Conservation (phyloP, 441 rosid species). For the Erodium texanum region DNA sequence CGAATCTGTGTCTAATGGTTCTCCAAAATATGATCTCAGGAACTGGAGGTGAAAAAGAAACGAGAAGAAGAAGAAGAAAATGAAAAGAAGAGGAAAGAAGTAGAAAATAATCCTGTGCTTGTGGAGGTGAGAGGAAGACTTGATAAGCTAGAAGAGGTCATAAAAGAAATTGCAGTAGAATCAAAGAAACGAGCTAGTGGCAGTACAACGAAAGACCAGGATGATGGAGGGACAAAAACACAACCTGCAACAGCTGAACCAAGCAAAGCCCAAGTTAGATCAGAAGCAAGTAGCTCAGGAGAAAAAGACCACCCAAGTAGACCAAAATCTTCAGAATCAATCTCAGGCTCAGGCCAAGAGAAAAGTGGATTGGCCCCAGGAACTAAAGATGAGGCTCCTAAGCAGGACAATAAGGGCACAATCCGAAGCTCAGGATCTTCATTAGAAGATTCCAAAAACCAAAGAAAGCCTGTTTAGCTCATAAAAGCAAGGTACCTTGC, state of each 20-base stretch:
- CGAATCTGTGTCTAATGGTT: too few species aligned
- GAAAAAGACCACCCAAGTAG: conserved; percentile 16
- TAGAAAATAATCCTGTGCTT: conserved; percentile 32
- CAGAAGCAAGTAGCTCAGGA: conserved; percentile 23
- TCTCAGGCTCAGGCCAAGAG: background rate
- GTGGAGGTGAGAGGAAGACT: conserved; percentile 66
- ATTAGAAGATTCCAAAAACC: conserved; percentile 19
- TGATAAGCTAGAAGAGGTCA: conserved; percentile 57
- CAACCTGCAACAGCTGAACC: conserved; percentile 11
- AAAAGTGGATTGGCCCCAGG: conserved; percentile 5
- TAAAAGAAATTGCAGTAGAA: conserved; percentile 55
- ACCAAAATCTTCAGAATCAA: conserved; percentile 11
- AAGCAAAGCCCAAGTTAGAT: conserved; percentile 7
- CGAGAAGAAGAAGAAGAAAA: conserved; percentile 50
- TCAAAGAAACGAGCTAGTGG: conserved; percentile 39
- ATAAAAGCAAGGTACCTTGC: background rate
- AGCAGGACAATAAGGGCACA: conserved; percentile 10
- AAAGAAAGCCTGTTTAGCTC: conserved; percentile 4
- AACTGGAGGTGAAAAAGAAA: conserved; percentile 52
- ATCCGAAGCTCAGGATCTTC: conserved; percentile 18
- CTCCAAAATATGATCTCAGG: conserved; percentile 28
- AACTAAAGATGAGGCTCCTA: conserved; percentile 23
- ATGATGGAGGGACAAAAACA: conserved; percentile 19
- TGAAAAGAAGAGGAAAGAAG: conserved; percentile 36
- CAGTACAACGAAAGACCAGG: conserved; percentile 26